Percentiles rank a stretch among this genome's conserved stretches.
These are phyloP conservation scores for Lantana camara DNA, from an alignment of 257 asterid genomes.

Conservation along the genomic window DNA sequence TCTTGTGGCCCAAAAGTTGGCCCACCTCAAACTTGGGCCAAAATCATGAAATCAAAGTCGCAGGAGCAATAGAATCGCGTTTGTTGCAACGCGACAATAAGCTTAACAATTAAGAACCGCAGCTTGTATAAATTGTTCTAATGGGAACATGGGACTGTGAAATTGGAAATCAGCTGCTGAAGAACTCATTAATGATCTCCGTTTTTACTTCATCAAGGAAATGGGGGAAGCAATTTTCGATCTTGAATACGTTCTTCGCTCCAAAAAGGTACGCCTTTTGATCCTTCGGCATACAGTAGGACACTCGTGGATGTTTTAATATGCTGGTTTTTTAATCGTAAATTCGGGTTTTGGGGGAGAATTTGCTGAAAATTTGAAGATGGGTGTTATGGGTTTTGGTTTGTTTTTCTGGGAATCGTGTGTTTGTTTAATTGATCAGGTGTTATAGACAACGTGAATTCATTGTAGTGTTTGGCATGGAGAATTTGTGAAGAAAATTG, in stretches of 20 bases:
- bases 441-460: neutral
- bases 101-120: neutral
- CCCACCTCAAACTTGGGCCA: neutral
- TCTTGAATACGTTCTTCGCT: constrained; percentile 42
- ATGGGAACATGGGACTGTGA: neutral
- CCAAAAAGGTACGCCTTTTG: constrained; percentile 35
- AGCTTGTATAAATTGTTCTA: too few relatives aligned
- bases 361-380: constrained; percentile 3
- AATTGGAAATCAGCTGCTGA: neutral
- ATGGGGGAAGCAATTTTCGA: constrained; percentile 44
- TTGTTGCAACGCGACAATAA: neutral
- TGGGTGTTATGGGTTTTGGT: neutral
- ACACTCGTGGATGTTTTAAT: neutral
- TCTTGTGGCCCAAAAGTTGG: neutral
- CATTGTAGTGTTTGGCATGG: neutral
- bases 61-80: neutral
- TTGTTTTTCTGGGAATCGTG: neutral
- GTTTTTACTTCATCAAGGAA: neutral
- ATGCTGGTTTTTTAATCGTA: neutral
- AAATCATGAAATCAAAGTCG: neutral
- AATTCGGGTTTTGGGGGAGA: constrained; percentile 1
- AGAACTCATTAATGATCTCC: neutral
- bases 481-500: neutral
- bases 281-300: neutral
- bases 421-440: constrained; percentile 11